Conservation (phyloP, 257 asterid genomes). For the Solanum gandarillasii region DNA sequence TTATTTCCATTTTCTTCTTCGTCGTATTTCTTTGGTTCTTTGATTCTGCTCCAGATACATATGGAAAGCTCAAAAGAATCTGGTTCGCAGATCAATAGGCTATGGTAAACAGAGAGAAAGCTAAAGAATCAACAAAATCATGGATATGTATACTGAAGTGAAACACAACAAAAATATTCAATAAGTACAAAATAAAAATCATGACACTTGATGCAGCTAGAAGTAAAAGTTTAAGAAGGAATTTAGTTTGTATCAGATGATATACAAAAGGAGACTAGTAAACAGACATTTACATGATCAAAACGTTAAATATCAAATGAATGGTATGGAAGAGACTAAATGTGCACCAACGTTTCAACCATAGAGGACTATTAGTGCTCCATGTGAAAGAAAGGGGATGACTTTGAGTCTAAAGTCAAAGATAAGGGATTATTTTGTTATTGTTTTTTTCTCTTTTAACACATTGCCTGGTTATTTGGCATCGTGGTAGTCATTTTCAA, state of each 20-base stretch:
- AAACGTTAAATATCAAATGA: not conserved
- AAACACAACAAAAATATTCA: not conserved
- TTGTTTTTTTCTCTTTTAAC: not conserved
- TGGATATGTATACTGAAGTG: not conserved
- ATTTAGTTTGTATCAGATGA: not conserved
- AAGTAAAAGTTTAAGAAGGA: not conserved
- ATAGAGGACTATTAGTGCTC: not conserved
- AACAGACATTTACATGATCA: not conserved
- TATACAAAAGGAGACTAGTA: not conserved
- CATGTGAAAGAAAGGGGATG: not conserved
- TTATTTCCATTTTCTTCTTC: not conserved
- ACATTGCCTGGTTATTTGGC: not conserved
- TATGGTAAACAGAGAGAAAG: not conserved
- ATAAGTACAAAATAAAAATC: not conserved
- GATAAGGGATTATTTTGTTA: not conserved
- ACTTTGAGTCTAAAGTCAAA: not conserved
- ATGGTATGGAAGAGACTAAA: not conserved
- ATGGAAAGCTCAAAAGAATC: not conserved
- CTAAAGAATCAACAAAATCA: not conserved
- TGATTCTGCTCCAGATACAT: not conserved
- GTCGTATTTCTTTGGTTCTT: not conserved
- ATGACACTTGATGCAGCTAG: not conserved
- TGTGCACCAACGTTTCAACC: not conserved
- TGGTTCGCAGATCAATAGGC: not conserved
- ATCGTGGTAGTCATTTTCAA: not conserved